Evolutionary conservation across 78 protist species (phyloP).

Genomic region (Dictyostelium discoideum): DNA sequence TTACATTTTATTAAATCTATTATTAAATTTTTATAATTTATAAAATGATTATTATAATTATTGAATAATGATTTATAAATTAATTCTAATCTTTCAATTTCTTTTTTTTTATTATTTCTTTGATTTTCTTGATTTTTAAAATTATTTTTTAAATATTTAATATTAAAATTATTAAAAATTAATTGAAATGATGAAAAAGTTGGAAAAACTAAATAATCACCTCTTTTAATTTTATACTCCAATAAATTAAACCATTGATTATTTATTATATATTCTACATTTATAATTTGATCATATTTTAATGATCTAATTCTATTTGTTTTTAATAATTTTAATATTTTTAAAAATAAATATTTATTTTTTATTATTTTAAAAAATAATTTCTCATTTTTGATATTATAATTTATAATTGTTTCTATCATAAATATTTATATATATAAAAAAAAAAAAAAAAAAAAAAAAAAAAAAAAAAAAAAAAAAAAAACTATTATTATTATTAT

Average conservation of each 20-base stretch:
- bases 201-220: background rate
- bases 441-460: too few relatives aligned
- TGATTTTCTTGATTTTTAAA: background rate
- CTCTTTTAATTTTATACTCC: background rate
- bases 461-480: too few relatives aligned
- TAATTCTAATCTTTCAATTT: background rate
- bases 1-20: background rate
- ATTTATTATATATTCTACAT: background rate
- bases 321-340: background rate
- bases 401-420: background rate
- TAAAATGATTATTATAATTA: background rate
- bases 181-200: background rate
- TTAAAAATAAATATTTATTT: conserved; percentile 1
- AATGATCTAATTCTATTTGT: background rate
- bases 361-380: background rate
- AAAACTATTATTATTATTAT: too few relatives aligned
- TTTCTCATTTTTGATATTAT: background rate
- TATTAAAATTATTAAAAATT: background rate
- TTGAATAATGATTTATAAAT: background rate
- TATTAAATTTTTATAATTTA: background rate
- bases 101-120: background rate
- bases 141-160: too few relatives aligned
- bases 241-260: conserved; percentile 1
- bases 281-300: background rate
- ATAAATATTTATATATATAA: background rate